Percentiles rank a stretch among this genome's conserved stretches.
Conservation (phyloP, 2,329 filamentous ascomycete genomes). For the Parastagonospora nodorum region DNA sequence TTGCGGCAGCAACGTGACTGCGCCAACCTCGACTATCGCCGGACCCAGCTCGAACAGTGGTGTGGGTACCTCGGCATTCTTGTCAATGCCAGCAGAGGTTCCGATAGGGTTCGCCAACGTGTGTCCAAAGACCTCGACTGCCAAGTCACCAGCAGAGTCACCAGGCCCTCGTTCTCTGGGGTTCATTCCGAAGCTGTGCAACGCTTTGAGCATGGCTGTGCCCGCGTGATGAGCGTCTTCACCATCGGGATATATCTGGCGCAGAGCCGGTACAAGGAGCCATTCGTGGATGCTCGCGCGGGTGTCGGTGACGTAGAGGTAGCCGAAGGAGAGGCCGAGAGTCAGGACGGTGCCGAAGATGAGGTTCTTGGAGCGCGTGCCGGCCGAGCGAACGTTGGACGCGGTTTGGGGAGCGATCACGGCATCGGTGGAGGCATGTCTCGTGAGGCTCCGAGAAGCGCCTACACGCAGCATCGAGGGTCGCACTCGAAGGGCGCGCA, state of each 20-base stretch:
- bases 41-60: slow-evolving; percentile 83
- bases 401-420: slow-evolving; percentile 35
- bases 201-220: slow-evolving; percentile 69
- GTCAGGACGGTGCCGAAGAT: slow-evolving; percentile 61
- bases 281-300: slow-evolving; percentile 60
- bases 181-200: slow-evolving; percentile 77
- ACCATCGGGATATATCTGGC: slow-evolving; percentile 71
- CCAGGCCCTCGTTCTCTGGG: slow-evolving; percentile 77
- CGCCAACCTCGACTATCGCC: slow-evolving; percentile 88
- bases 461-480: slow-evolving; percentile 25
- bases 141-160: slow-evolving; percentile 59
- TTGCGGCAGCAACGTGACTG: slow-evolving; percentile 85
- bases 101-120: slow-evolving; percentile 83
- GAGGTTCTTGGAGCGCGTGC: slow-evolving; percentile 55
- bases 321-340: slow-evolving; percentile 52
- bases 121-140: slow-evolving; percentile 75
- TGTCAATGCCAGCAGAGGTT: slow-evolving; percentile 95
- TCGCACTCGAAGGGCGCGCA: slow-evolving; percentile 36
- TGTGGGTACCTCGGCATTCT: slow-evolving; percentile 87
- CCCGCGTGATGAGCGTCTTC: slow-evolving; percentile 92
- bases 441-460: slow-evolving; percentile 19
- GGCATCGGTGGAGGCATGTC: slow-evolving; percentile 31
- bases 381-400: slow-evolving; percentile 45
- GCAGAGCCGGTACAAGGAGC: slow-evolving; percentile 64
- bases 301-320: slow-evolving; percentile 60